Base-by-base conservation (phyloP, 257 asterid species). In the Nicotiana paniculata region DNA sequence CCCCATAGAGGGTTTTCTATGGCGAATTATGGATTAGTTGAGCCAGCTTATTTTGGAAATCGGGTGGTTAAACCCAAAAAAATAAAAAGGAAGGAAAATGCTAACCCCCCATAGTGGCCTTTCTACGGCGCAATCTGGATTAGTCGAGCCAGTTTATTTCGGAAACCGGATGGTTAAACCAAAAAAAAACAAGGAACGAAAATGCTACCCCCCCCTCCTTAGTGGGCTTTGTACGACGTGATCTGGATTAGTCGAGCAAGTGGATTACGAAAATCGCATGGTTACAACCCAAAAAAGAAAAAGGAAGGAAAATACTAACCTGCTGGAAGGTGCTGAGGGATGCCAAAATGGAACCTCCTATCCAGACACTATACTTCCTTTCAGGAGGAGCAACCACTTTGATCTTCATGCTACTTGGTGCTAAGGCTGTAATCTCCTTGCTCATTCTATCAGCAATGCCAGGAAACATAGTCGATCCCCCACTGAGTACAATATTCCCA, bases 291-390 rank as follows among this genome's bases (percentile, higher is more conserved):
- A 4, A 4, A 5, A 37, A 37, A 1, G 1, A 39, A 39, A 39
- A 43, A 0, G 0, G 5, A 21, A 24, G 78, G 5, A 43, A 46
- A 21, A 72, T 72, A n/a, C 37, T 72, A 28, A 72, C 78, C 37
- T 72, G 78, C 32, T 72, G 78, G 6, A 72, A 72, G 37, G 78
- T 70, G 43, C 59, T 70, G 12, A 43, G 59, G 59, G 59, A 70
- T 72, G 78, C 59, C 37, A 72, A 72, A 12, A 72, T 72, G n/a
- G 78, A 72, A 72, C 78, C 59, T 72, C 78, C 78, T n/a, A 72
- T 72, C 59, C 78, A 72, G 6, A 72, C 78, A 46, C 59, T 72
- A 12, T 72, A 72, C 78, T 72, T 72, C 35, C 78, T 72, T 46
- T 72, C 78, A 21, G 78, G 78, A 0, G 78, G 78, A 72, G 59